Base-by-base conservation (phyloP, 495 filamentous ascomycete species). In the Annulohypoxylon nitens region DNA sequence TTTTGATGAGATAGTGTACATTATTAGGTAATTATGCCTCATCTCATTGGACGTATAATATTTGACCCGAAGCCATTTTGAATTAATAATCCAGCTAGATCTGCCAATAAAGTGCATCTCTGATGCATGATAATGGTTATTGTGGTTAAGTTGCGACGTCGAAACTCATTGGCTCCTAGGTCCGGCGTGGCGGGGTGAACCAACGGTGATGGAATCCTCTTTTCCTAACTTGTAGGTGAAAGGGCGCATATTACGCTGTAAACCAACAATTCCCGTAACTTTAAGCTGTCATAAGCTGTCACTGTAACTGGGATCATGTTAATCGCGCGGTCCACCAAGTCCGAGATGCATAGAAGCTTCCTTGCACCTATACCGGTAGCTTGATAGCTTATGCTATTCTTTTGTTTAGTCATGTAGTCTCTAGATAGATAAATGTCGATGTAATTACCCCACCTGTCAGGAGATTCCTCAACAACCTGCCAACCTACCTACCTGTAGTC, bases 171-270 rank as follows among this genome's bases (percentile, higher is more conserved):
- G 20, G 48, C 11, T 23, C 48, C 4, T 20, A 9, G 2, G 48
- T 51, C 4, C 48, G 48, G 5, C 20, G 10, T 51, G 23, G 51
- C 51, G 51, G 51, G 51, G 30, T 55, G 23, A 33, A 41, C 5
- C 6, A 18, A 6, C 5, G 14, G 50, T 51, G 41, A 47, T 51
- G 60, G 60, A 63, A 63, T 63, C 43, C 39, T 63, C 14, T 23
- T 51, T 63, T 5, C 60, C 60, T 8, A 37, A 48, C 48, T 16
- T 37, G 59, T 50, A 62, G 12, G n/a, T 25, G 16, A 30, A 50
- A 36, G 14, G n/a, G 33, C n/a, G 34, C n/a, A 41, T 41, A 30
- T 30, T 30, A 30, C 30, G 30, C 30, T 30, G 30, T 30, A 25
- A 25, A 11, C 20, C 55, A 18, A 10, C 34, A 23, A 43, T 23